Conservation (phyloP, 1,139 yeast species). For the Scheffersomyces quercinus region DNA sequence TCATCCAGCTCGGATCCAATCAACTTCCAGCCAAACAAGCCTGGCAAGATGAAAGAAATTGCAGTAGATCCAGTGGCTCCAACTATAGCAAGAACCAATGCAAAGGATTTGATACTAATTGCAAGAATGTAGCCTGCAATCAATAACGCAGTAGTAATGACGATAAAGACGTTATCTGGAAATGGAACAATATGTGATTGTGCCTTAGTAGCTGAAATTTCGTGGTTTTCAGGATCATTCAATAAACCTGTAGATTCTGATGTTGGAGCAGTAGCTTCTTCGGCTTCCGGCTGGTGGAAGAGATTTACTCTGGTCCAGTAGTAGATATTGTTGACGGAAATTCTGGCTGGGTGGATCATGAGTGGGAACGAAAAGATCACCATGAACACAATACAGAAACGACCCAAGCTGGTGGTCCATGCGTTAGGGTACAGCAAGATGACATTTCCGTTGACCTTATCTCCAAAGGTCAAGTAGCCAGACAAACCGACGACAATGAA, state of each 20-base stretch:
- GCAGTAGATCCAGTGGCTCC: conserved; percentile 66
- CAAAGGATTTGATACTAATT: conserved; percentile 49
- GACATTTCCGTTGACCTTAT: conserved; percentile 67
- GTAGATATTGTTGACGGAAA: conserved; percentile 74
- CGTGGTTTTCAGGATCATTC: neutral
- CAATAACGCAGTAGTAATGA: conserved; percentile 48
- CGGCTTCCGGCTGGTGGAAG: conserved; percentile 2
- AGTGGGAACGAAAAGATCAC: conserved; percentile 87
- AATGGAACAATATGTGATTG: conserved; percentile 45
- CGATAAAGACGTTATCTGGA: conserved; percentile 46
- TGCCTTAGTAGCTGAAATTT: neutral
- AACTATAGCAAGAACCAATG: conserved; percentile 55
- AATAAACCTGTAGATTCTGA: neutral
- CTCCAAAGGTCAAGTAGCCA: conserved; percentile 49
- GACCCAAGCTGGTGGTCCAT: conserved; percentile 59
- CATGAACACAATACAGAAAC: conserved; percentile 75
- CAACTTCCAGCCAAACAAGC: conserved; percentile 55
- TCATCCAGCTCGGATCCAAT: conserved; percentile 29
- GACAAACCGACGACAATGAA: conserved; percentile 43
- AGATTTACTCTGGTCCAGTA: conserved; percentile 41
- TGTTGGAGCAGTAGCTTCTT: conserved; percentile 8
- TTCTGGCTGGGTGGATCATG: conserved; percentile 90
- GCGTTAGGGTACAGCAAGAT: conserved; percentile 63
- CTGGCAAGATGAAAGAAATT: conserved; percentile 60
- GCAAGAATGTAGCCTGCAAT: conserved; percentile 47